Evolutionary conservation across 2,329 filamentous ascomycete genomes (phyloP), one percentile per base, ranked within the genome.

Genomic region (Cucurbitaria berberidis): DNA sequence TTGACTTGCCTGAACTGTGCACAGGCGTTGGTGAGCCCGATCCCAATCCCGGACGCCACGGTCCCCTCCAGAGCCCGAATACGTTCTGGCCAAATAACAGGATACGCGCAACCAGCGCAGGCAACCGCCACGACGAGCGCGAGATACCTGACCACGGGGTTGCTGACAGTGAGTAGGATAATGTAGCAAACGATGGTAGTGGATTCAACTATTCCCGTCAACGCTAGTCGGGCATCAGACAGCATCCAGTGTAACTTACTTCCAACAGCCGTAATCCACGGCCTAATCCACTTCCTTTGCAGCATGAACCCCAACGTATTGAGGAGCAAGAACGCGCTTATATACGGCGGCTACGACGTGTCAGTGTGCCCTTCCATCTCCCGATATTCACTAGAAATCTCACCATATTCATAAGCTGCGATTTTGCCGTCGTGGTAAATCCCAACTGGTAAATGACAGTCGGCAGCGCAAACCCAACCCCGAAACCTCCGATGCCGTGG

Each of bases 331-430:
- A 62, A 64, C 10, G 55, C 61, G 9, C 48, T 54, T 39, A 64
- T 50, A 18, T 60, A 60, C 13, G 61, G 61, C 9, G 61, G 61
- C 60, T 63, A 19, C 15, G 16, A 27, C n/a, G 10, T 3, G 26
- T 60, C 22, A 59, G 44, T 35, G 16, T 22, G 3, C 19, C 10
- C 10, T 21, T n/a, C 16, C 8, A 18, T 4, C 2, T 18, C 36
- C 5, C 26, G 32, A 13, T 18, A 27, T n/a, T 1, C 13, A 2
- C 4, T 24, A 5, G 10, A 16, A n/a, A 15, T 6, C 55, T 53
- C n/a, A 77, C 66, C 0, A 64, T 60, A 16, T 62, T 64, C 57
- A 64, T 64, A 30, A 64, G 36, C 40, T 64, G 61, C 21, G 59
- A 60, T 9, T 60, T 52, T n/a, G 61, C 53, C 9, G 61, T 64